phyloP scores from a whole-genome alignment of 2,329 filamentous ascomycete genomes.

The Botrytis tulipae region DNA sequence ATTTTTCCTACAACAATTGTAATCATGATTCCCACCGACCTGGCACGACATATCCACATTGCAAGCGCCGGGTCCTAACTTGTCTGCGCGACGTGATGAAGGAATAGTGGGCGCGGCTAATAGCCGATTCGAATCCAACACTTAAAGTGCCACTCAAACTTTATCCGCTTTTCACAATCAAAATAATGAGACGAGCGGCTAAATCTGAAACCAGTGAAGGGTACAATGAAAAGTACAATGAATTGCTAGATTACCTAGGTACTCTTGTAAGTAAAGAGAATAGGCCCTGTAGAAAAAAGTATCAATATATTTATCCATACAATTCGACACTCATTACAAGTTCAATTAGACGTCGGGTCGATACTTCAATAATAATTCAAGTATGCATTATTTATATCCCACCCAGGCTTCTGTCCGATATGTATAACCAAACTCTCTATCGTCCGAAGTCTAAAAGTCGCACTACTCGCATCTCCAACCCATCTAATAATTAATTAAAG shows the following conservation, averaged over 20 bases:
- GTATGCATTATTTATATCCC: neutral
- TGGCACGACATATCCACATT: neutral
- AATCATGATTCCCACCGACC: neutral
- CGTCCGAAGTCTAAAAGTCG: neutral
- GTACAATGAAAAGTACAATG: neutral
- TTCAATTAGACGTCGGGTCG: neutral
- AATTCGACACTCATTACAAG: neutral
- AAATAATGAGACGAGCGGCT: neutral
- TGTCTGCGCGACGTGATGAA: neutral
- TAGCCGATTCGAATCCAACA: neutral
- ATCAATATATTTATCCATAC: neutral
- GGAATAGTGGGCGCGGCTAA: neutral
- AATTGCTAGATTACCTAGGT: neutral
- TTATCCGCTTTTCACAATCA: neutral
- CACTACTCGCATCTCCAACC: neutral
- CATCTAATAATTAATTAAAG: constrained; percentile 8
- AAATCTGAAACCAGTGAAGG: neutral
- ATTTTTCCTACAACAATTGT: neutral
- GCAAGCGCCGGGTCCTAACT: neutral
- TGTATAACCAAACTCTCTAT: neutral
- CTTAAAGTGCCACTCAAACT: neutral
- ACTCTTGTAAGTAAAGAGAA: neutral
- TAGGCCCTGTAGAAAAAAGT: neutral
- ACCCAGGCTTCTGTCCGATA: neutral
- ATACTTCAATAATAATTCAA: neutral